These are phyloP conservation scores for Trypanosoma cruzi DNA, from an alignment of 208 protist species.

Conservation along the genomic window DNA sequence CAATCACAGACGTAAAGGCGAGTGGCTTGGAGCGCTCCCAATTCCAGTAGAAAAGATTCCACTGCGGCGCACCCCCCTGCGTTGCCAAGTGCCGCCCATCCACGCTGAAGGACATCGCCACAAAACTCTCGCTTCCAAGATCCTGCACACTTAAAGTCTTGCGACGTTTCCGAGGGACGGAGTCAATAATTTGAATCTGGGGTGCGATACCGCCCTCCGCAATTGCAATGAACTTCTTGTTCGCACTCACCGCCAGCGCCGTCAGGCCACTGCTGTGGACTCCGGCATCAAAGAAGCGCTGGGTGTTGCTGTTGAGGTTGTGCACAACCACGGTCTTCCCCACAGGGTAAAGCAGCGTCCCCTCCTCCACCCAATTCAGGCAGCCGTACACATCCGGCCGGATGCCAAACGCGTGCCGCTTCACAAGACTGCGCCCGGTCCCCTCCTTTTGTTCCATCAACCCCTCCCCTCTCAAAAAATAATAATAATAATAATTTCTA, in stretches of 20 bases:
- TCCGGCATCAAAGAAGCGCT: conserved; percentile 80
- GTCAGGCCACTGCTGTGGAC: conserved; percentile 86
- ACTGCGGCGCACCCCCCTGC: conserved; percentile 78
- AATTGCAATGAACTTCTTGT: conserved; percentile 95
- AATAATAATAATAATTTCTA: no score
- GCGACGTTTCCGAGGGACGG: conserved; percentile 82
- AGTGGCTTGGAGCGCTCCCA: conserved; percentile 92
- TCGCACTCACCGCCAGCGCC: conserved; percentile 88
- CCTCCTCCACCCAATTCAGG: conserved; percentile 84
- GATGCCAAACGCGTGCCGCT: conserved; percentile 86
- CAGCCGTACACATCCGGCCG: conserved; percentile 63
- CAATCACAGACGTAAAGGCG: conserved; percentile 45
- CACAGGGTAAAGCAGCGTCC: conserved; percentile 87
- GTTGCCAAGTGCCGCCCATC: conserved; percentile 91
- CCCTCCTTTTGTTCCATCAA: conserved; percentile 20
- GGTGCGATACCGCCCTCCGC: conserved; percentile 80
- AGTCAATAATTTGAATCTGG: conserved; percentile 89
- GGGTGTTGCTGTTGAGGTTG: conserved; percentile 76
- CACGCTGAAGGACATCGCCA: conserved; percentile 78
- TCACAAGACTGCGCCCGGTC: conserved; percentile 48
- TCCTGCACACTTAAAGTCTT: conserved; percentile 81
- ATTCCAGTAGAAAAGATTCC: conserved; percentile 91
- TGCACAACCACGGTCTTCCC: conserved; percentile 85
- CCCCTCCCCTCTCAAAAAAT: no score
- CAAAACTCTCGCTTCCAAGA: conserved; percentile 78